Percentiles rank a stretch among this genome's conserved stretches.
phyloP scores from a whole-genome alignment of 2,329 filamentous ascomycete species.

The Trichothecium roseum region DNA sequence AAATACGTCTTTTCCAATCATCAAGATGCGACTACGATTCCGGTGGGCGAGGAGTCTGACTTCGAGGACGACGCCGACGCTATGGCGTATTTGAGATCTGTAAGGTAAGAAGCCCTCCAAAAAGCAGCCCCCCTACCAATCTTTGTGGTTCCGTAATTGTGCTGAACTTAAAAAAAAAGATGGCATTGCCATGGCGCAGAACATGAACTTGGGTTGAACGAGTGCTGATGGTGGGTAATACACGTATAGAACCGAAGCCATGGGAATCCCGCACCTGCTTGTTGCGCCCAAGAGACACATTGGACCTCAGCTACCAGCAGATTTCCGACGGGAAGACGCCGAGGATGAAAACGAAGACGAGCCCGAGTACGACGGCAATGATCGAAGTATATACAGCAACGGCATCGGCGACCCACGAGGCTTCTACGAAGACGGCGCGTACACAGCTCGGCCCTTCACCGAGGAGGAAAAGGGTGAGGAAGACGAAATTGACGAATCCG shows the following conservation, averaged over 20 bases:
- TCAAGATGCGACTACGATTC: constrained; percentile 34
- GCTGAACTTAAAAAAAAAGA: constrained; percentile 15
- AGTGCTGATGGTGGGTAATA: constrained; percentile 39
- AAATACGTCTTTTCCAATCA: constrained; percentile 60
- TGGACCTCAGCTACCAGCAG: constrained; percentile 38
- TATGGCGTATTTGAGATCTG: constrained; percentile 59
- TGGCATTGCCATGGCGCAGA: constrained; percentile 1
- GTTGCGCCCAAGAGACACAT: constrained; percentile 47
- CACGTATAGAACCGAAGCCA: constrained; percentile 59
- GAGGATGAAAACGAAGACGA: constrained; percentile 20
- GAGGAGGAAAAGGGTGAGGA: constrained; percentile 16
- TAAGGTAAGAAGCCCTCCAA: constrained; percentile 46
- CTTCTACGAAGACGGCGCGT: constrained; percentile 71
- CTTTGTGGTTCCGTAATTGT: constrained; percentile 7
- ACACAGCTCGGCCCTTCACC: constrained; percentile 48
- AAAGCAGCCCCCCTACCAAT: background rate
- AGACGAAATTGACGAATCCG: constrained; percentile 15
- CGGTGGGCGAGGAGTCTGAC: constrained; percentile 47
- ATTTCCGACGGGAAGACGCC: constrained; percentile 16
- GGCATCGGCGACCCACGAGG: constrained; percentile 46
- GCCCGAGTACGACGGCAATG: constrained; percentile 18
- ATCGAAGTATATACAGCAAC: constrained; percentile 35
- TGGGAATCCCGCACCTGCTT: constrained; percentile 59
- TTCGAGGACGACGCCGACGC: constrained; percentile 60
- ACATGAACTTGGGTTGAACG: background rate